Base-by-base conservation (phyloP, 768 basidiomycete genomes). In the Boletus pseudo-olivaceus region DNA sequence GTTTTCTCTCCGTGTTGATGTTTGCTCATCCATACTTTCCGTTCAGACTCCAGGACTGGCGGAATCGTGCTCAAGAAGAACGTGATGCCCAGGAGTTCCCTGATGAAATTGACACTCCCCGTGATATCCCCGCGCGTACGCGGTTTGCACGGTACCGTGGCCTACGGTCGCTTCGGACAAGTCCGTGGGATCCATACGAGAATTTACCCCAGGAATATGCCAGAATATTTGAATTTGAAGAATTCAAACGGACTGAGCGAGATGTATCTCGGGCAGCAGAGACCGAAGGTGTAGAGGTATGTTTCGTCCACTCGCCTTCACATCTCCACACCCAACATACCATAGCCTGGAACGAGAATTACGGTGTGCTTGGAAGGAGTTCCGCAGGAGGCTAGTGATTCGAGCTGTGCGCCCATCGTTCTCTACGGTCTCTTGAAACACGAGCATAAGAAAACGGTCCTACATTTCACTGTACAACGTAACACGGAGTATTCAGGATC, bases 131-230 rank as follows among this genome's bases (percentile, higher is more conserved):
- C 2, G 95, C 95, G 4, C 76, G 81, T 17, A 80, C 79, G 10
- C 83, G 97, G 11, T 98, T 98, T 74, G 91, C 93, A 63, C 82
- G 95, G 45, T 99, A 85, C 69, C 85, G 96, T 54, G 96, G 96
- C 8, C 70, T 99, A 73, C 84, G 85, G 44, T 93, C 90, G 14
- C 91, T 99, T 79, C 65, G 96, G 35, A 98, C 96, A 7, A 94
- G 91, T 67, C 92, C 91, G 35, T 99, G 96, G 97, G 97, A 98
- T 68, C 87, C 96, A 8, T 98, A 88, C 62, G 96, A 99, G 72
- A 95, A 95, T 64, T 77, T 99, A 11, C 96, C 96, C 12, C 74
- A 87, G 47, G 94, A 99, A 67, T 98, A 98, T 64, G 93, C 88
- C 3, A 81, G 88, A 39, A 96, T 98, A 62, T 99, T 98, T 74